Conservation (phyloP, 2,329 filamentous ascomycete species). For the Claviceps purpurea region DNA sequence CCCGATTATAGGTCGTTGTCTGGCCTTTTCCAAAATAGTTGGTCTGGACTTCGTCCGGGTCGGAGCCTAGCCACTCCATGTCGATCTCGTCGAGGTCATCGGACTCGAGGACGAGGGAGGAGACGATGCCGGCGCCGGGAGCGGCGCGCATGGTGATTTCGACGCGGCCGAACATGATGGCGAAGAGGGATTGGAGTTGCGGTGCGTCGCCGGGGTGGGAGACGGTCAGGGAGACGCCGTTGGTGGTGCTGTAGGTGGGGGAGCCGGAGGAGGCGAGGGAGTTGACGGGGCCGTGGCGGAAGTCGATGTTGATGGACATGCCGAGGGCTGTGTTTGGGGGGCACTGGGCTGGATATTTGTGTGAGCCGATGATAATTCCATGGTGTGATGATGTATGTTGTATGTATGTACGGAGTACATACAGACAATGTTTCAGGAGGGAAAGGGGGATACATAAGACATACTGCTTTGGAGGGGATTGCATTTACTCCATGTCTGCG, state of each 20-base stretch:
- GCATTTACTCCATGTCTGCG: constrained; percentile 28
- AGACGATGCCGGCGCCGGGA: constrained; percentile 83
- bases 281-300: constrained; percentile 62
- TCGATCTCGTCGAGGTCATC: constrained; percentile 94
- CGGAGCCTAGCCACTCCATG: constrained; percentile 84
- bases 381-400: no score
- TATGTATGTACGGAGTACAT: no score
- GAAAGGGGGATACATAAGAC: constrained; percentile 2
- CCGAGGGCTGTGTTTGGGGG: constrained; percentile 68
- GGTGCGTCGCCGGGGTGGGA: constrained; percentile 67
- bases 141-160: constrained; percentile 77
- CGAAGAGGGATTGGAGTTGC: constrained; percentile 79
- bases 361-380: not conserved
- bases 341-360: constrained; percentile 36
- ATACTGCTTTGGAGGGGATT: constrained; percentile 25
- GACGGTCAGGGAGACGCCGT: constrained; percentile 76
- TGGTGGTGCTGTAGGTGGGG: constrained; percentile 53
- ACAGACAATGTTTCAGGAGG: not conserved
- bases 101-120: constrained; percentile 79
- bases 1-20: constrained; percentile 75
- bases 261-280: constrained; percentile 61
- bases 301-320: constrained; percentile 71
- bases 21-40: constrained; percentile 96
- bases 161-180: constrained; percentile 97
- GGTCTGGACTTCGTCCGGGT: constrained; percentile 67